phyloP scores from a whole-genome alignment of 192 early-diverging fungal genomes.

The Thoreauomyces humboldtii region DNA sequence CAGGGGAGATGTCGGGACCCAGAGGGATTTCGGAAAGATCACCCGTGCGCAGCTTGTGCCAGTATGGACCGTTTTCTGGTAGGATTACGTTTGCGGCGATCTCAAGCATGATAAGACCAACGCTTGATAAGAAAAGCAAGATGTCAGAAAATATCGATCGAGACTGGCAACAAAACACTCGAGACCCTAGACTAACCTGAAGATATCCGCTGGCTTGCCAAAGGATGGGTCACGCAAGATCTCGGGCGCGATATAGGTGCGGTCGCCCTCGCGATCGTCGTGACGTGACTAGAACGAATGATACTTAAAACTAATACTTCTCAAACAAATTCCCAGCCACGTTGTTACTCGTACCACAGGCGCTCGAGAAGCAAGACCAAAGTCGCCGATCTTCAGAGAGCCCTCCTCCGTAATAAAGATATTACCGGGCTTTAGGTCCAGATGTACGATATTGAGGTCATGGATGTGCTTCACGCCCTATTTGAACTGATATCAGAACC shows the following conservation, averaged over 20 bases:
- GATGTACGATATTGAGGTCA: conserved; percentile 67
- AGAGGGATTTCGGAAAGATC: conserved; percentile 63
- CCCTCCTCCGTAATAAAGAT: conserved; percentile 68
- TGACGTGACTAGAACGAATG: conserved; percentile 30
- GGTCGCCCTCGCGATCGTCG: conserved; percentile 82
- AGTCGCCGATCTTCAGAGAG: conserved; percentile 84
- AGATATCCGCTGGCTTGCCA: conserved; percentile 82
- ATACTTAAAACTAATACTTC: no score
- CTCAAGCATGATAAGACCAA: conserved; percentile 89
- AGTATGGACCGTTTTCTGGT: conserved; percentile 84
- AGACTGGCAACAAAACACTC: no score
- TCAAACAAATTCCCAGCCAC: no score
- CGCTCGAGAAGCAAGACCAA: conserved; percentile 72
- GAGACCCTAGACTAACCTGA: conserved; percentile 69
- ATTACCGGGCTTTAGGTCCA: conserved; percentile 90
- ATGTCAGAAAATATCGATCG: no score
- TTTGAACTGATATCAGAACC: not conserved
- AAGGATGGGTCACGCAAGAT: conserved; percentile 62
- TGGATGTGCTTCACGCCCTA: conserved; percentile 75
- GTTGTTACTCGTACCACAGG: conserved; percentile 66
- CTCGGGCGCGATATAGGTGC: conserved; percentile 90
- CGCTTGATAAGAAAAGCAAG: conserved; percentile 60
- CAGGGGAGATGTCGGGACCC: conserved; percentile 43
- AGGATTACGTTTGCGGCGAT: conserved; percentile 79
- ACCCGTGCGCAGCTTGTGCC: conserved; percentile 80